Percentiles rank a stretch among this genome's conserved stretches.
These are phyloP conservation scores for Cucurbita argyrosperma DNA, from an alignment of 306 rosid genomes.

Conservation along the genomic window DNA sequence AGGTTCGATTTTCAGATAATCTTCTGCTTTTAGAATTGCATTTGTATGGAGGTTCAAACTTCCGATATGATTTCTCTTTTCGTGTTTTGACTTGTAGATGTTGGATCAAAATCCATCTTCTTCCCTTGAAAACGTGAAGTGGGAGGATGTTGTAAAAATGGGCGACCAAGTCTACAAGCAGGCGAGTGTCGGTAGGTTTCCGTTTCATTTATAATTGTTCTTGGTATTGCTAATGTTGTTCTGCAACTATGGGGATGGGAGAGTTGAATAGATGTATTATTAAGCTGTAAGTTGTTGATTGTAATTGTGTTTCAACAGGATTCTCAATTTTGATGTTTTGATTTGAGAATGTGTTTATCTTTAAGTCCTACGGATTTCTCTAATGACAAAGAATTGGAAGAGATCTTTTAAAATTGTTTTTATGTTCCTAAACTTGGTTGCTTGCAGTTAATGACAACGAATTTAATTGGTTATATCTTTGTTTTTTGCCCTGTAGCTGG, in stretches of 20 bases:
- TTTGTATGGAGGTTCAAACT: background rate
- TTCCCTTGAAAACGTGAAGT: conserved; percentile 40
- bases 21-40: background rate
- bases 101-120: conserved; percentile 56
- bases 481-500: conserved; percentile 41
- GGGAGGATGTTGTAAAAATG: conserved; percentile 67
- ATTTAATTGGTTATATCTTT: background rate
- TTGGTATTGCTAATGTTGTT: background rate
- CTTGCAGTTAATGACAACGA: background rate
- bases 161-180: conserved; percentile 62
- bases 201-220: background rate
- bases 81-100: conserved; percentile 18
- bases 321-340: background rate
- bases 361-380: background rate
- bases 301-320: background rate
- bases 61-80: background rate
- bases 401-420: background rate
- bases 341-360: background rate
- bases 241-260: background rate
- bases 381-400: background rate
- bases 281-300: background rate
- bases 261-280: background rate
- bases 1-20: conserved; percentile 15
- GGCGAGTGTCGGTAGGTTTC: conserved; percentile 56
- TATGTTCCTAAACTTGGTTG: background rate